These are phyloP conservation scores for Scutellaria minor DNA, from an alignment of 257 asterid genomes.

Conservation along the genomic window DNA sequence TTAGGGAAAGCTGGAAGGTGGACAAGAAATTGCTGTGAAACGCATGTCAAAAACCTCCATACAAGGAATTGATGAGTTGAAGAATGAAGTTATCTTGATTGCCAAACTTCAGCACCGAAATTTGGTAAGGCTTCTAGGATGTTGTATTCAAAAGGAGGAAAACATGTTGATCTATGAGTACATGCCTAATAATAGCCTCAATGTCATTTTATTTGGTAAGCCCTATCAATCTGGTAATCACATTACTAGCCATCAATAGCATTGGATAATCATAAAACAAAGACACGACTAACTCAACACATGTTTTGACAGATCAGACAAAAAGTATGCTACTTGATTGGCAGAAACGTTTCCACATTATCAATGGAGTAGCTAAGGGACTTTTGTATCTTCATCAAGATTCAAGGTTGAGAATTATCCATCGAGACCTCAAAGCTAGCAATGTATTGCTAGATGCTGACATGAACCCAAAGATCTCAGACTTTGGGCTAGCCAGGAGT, in stretches of 20 bases:
- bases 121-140: background rate
- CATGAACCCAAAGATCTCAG: conserved; percentile 38
- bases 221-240: background rate
- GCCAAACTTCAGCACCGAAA: conserved; percentile 17
- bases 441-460: conserved; percentile 30
- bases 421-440: conserved; percentile 33
- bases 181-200: background rate
- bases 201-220: background rate
- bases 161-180: background rate
- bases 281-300: background rate
- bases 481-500: conserved; percentile 34
- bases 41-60: background rate
- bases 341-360: conserved; percentile 13
- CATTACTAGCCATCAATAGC: background rate
- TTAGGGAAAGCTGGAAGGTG: background rate
- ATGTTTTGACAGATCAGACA: conserved; percentile 12
- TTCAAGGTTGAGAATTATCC: conserved; percentile 29
- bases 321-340: conserved; percentile 16
- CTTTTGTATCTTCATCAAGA: conserved; percentile 31
- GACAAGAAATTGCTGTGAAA: background rate
- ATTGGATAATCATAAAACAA: background rate
- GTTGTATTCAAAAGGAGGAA: background rate
- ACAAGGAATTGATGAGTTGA: background rate
- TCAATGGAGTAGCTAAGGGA: conserved; percentile 24
- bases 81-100: conserved; percentile 1